Base-by-base conservation (phyloP, 805 yeast species). In the Myxozyma kluyveri region DNA sequence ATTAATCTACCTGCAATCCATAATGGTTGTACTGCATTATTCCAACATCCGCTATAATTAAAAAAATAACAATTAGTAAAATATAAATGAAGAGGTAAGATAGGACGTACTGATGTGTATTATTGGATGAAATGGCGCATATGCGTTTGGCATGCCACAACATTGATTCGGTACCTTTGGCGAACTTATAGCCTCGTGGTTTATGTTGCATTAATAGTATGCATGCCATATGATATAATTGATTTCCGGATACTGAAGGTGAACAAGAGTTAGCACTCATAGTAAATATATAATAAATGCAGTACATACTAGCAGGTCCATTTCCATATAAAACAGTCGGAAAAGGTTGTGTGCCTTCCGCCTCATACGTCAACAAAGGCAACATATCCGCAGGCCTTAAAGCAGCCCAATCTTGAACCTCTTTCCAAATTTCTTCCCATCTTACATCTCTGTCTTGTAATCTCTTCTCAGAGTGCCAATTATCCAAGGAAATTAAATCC, bases 111-210 rank as follows among this genome's bases (percentile, higher is more conserved):
- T 58, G 66, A 35, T 64, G 65, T 10, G 48, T 54, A 41, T 70
- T 69, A 3, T 69, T 63, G 1, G 69, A 61, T 7, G 69, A 61
- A 31, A 70, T 69, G 23, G 71, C 71, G 45, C 69, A 61, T 9
- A 71, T 70, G 49, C 69, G 74, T 49, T 71, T 71, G 3, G 75
- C 74, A 54, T 71, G 75, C 73, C 73, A 69, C 14, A 71, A 66
- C 40, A 67, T 65, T 1, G 74, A 68, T 45, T 60, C 59, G 45
- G 53, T 32, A 10, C 40, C 26, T 51, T 35, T 55, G 5, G 56
- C 53, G 1, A 70, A 56, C 54, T 70, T 72, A 54, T 57, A 64
- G 2, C 61, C 52, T 36, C 75, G 62, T 21, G 76, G 76, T 51
- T 72, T 73, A 46, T 72, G 70, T 42, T 72, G 75, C 51, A 68